These are phyloP conservation scores for Pseudogymnoascus sp. DNA, from an alignment of 2,329 filamentous ascomycete genomes.

Conservation along the genomic window DNA sequence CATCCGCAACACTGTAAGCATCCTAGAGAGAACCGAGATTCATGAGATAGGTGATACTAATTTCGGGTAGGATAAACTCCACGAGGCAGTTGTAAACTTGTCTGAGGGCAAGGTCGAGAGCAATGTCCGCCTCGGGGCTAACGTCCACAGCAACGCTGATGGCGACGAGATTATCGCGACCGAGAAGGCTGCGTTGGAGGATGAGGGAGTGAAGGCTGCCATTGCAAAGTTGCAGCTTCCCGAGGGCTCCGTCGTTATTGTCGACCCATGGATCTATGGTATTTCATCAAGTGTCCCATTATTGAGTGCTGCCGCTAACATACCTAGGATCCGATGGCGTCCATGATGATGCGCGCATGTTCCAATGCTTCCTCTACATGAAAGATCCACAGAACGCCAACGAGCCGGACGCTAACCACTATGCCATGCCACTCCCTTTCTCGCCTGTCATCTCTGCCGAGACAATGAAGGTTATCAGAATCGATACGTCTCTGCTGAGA, in stretches of 20 bases:
- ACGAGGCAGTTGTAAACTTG: constrained; percentile 50
- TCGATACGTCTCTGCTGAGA: no score
- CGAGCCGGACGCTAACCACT: constrained; percentile 59
- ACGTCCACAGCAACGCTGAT: constrained; percentile 51
- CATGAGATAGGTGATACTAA: background rate
- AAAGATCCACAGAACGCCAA: constrained; percentile 50
- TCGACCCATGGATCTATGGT: constrained; percentile 60
- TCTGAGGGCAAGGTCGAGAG: constrained; percentile 41
- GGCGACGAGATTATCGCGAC: constrained; percentile 51
- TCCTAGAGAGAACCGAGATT: background rate
- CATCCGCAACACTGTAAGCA: constrained; percentile 47
- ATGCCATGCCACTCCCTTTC: constrained; percentile 55
- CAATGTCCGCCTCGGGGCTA: constrained; percentile 50
- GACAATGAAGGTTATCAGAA: constrained; percentile 56
- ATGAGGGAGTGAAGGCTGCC: constrained; percentile 49
- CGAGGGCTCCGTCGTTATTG: constrained; percentile 47
- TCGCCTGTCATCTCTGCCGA: constrained; percentile 58
- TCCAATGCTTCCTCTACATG: constrained; percentile 60
- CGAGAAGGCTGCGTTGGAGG: constrained; percentile 46
- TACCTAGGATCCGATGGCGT: constrained; percentile 41
- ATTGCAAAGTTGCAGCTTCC: constrained; percentile 55
- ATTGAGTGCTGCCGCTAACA: constrained; percentile 3
- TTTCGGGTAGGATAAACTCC: constrained; percentile 46
- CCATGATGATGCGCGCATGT: constrained; percentile 39
- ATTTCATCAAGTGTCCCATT: background rate